Conservation (phyloP, 2,329 filamentous ascomycete genomes). For the Pyricularia grisea region DNA sequence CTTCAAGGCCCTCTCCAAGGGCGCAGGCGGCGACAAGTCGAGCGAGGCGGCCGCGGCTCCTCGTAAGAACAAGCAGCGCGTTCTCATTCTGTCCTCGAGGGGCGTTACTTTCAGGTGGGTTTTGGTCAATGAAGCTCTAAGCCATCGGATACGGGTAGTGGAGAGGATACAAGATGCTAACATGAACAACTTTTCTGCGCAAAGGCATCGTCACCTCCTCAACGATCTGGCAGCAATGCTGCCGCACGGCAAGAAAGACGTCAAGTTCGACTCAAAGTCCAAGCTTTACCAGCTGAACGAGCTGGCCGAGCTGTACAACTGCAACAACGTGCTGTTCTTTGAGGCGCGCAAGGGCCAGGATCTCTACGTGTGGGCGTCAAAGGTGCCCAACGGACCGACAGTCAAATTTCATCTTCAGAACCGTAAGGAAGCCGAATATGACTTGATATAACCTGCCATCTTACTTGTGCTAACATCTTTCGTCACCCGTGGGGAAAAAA, state of each 20-base stretch:
- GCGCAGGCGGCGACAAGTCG: conserved; percentile 33
- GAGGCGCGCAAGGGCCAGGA: conserved; percentile 92
- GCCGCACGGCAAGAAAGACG: conserved; percentile 87
- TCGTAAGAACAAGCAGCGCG: conserved; percentile 60
- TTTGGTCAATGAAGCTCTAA: background rate
- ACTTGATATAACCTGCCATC: background rate
- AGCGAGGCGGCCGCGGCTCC: conserved; percentile 23
- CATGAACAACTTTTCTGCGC: background rate
- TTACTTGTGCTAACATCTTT: background rate
- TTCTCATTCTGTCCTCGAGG: conserved; percentile 84
- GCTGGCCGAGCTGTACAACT: conserved; percentile 65
- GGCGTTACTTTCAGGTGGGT: conserved; percentile 77
- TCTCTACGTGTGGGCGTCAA: conserved; percentile 88
- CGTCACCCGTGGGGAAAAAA: background rate
- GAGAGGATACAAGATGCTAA: background rate
- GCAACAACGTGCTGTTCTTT: conserved; percentile 88
- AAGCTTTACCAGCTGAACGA: conserved; percentile 78
- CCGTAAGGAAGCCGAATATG: conserved; percentile 4
- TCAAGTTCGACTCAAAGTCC: conserved; percentile 93
- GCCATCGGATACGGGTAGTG: background rate
- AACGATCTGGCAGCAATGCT: conserved; percentile 83
- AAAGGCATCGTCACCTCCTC: conserved; percentile 83
- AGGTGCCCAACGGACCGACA: conserved; percentile 70
- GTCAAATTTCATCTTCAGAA: conserved; percentile 57
- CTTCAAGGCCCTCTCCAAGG: conserved; percentile 65